phyloP scores from a whole-genome alignment of 805 yeast species.

The Yamadazyma laniorum region DNA sequence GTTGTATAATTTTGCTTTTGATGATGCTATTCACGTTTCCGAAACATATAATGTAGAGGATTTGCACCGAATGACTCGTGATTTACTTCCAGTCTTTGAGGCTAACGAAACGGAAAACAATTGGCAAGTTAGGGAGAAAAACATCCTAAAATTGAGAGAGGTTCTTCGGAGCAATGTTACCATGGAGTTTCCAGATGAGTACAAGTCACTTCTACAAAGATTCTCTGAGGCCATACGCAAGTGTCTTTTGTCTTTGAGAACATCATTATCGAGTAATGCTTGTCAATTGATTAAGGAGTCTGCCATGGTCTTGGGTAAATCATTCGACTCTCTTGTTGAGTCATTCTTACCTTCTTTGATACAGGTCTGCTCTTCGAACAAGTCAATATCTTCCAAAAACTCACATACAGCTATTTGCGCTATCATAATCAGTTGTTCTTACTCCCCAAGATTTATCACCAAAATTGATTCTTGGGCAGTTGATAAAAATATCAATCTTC shows the following conservation, averaged over 20 bases:
- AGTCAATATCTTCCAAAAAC: slow-evolving; percentile 59
- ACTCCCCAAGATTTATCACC: slow-evolving; percentile 49
- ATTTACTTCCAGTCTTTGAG: slow-evolving; percentile 41
- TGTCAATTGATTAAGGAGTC: slow-evolving; percentile 76
- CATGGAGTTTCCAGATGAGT: slow-evolving; percentile 32
- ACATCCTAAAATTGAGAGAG: slow-evolving; percentile 55
- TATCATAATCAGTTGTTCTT: slow-evolving; percentile 54
- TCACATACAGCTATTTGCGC: slow-evolving; percentile 57
- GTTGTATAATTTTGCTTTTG: slow-evolving; percentile 35
- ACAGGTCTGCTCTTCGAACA: slow-evolving; percentile 57
- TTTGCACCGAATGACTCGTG: slow-evolving; percentile 17
- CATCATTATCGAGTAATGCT: slow-evolving; percentile 74
- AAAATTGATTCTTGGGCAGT: slow-evolving; percentile 50
- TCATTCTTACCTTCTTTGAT: slow-evolving; percentile 46
- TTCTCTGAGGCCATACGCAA: slow-evolving; percentile 58
- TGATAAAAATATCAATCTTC: slow-evolving; percentile 72
- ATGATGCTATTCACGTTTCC: slow-evolving; percentile 32
- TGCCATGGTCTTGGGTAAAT: slow-evolving; percentile 37
- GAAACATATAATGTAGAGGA: slow-evolving; percentile 24
- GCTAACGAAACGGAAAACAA: slow-evolving; percentile 85
- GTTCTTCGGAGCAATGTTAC: slow-evolving; percentile 55
- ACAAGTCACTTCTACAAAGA: slow-evolving; percentile 32
- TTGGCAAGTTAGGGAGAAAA: slow-evolving; percentile 74
- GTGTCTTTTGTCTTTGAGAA: slow-evolving; percentile 71
- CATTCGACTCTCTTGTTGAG: slow-evolving; percentile 52